phyloP scores from a whole-genome alignment of 2,329 filamentous ascomycete species.

The Penicillium expansum region DNA sequence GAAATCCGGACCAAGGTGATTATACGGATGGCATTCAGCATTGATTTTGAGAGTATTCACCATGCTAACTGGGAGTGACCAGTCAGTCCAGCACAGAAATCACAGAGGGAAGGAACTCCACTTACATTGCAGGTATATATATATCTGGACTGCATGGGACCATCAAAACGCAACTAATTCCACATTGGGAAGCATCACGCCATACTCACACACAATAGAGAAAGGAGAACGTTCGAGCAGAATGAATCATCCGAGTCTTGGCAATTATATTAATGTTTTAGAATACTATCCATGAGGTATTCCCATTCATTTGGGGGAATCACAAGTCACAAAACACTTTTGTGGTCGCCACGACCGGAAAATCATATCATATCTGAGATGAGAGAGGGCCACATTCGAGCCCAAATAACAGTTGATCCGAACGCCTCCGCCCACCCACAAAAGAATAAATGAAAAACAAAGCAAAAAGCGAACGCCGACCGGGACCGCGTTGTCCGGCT shows the following conservation, averaged over 20 bases:
- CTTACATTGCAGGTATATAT: neutral
- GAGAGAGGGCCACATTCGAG: constrained; percentile 14
- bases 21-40: neutral
- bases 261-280: constrained; percentile 25
- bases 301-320: constrained; percentile 8
- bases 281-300: constrained; percentile 15
- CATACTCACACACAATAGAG: neutral
- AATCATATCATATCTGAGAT: constrained; percentile 12
- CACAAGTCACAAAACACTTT: constrained; percentile 24
- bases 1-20: neutral
- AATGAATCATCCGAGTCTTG: constrained; percentile 20
- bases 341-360: constrained; percentile 24
- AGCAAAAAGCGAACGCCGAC: constrained; percentile 9
- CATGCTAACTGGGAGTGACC: neutral
- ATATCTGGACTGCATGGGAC: neutral
- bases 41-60: neutral
- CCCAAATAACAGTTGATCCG: constrained; percentile 3
- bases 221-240: neutral
- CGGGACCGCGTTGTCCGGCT: constrained; percentile 7
- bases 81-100: neutral
- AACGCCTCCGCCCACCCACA: constrained; percentile 3
- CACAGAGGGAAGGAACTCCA: neutral
- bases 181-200: neutral
- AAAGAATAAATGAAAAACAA: neutral
- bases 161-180: neutral